Base-by-base conservation (phyloP, 192 early-diverging fungal species). In the Entomortierella chlamydospora region DNA sequence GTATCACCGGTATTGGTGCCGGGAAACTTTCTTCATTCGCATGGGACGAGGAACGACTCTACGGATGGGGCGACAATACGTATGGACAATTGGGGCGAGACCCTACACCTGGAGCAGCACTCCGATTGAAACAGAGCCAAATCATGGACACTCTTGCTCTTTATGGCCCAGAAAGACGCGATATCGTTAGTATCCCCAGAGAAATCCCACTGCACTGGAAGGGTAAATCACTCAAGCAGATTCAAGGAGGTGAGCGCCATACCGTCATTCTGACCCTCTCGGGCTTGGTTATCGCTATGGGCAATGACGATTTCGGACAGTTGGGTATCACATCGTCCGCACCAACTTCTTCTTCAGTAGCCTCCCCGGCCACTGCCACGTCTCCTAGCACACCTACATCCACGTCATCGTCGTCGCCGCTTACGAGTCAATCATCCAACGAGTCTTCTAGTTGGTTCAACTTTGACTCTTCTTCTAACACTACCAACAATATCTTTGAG, bases 11-110 rank as follows among this genome's bases (percentile, higher is more conserved):
- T 13, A 77, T 77, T 15, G 73, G 73, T 29, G 51, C 65, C 2
- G 66, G 54, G 6, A 77, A 77, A 43, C 31, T 52, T 8, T 62
- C 55, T 1, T 77, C 73, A 4, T 77, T 77, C n/a, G 73, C 73
- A 17, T 77, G 73, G 73, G 73, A 77, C 22, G 60, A 77, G 8
- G 59, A 77, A 53, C 17, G 23, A 29, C 53, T 77, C 8, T 77
- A 64, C 28, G 73, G 65, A 9, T 77, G 73, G 73, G 73, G 73
- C 1, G 73, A 77, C 31, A 77, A 77, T 6, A 63, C 65, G 2
- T 77, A 51, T 52, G 73, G 73, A 3, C 73, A 77, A 25, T 54
- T 77, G 9, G 73, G 72, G 28, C 43, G 41, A 10, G 18, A 25
- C 26, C 20, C 60, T 54, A 49, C 15, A 18, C 15, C 29, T 20